phyloP scores from a whole-genome alignment of 345 rosid genomes.

The Gossypium turneri region DNA sequence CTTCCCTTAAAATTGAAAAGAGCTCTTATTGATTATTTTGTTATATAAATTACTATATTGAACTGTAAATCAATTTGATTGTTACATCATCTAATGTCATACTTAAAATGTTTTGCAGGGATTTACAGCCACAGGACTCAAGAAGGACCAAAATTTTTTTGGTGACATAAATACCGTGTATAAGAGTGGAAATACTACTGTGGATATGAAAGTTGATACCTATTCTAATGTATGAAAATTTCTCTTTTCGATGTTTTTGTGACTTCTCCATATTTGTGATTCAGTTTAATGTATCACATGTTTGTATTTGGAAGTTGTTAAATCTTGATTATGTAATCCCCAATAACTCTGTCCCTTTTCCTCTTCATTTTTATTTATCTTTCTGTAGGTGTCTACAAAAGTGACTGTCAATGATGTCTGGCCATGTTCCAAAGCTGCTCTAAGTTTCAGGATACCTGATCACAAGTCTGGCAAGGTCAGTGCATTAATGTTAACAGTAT shows the following conservation, averaged over 20 bases:
- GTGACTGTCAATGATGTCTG: conserved; percentile 56
- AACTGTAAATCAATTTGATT: not conserved
- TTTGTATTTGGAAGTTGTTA: not conserved
- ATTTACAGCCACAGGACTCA: conserved; percentile 66
- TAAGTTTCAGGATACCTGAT: conserved; percentile 77
- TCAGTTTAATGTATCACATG: not conserved
- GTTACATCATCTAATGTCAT: conserved; percentile 2
- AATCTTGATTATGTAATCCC: conserved; percentile 1
- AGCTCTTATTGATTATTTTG: not conserved
- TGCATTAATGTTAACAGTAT: conserved; percentile 19
- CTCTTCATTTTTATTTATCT: conserved; percentile 4
- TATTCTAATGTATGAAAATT: conserved; percentile 54
- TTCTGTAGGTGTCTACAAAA: conserved; percentile 58
- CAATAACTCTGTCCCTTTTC: not conserved
- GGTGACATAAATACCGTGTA: conserved; percentile 68
- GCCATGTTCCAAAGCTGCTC: conserved; percentile 52
- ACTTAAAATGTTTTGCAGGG: conserved; percentile 38
- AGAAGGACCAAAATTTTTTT: conserved; percentile 52
- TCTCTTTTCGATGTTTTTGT: conserved; percentile 5
- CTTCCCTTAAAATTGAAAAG: not conserved
- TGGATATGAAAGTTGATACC: conserved; percentile 73
- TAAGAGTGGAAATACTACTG: conserved; percentile 56
- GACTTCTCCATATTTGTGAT: not conserved
- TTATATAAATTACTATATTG: not conserved
- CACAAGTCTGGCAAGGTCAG: conserved; percentile 93